Conservation (phyloP, 2,329 filamentous ascomycete species). For the Colletotrichum australisinense region DNA sequence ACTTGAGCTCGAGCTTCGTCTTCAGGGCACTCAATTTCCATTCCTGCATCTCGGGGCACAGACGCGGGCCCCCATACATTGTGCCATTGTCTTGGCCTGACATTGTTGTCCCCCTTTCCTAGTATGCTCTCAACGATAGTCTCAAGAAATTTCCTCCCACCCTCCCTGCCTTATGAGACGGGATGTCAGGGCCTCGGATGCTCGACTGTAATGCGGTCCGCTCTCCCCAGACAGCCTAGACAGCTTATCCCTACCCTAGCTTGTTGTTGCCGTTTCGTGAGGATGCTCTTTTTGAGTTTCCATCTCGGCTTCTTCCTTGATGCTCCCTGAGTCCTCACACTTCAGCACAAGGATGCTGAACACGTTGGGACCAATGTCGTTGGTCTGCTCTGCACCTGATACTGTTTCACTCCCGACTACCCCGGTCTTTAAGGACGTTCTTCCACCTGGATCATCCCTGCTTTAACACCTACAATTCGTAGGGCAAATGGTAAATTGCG, state of each 20-base stretch:
- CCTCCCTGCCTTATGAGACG: slow-evolving; percentile 23
- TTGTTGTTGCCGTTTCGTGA: background rate
- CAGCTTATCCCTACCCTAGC: too few species aligned
- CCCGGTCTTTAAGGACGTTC: background rate
- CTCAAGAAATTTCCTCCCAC: background rate
- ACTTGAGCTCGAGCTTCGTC: slow-evolving; percentile 4
- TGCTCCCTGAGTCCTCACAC: background rate
- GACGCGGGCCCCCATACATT: background rate
- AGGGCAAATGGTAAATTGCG: background rate
- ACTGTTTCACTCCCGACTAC: background rate
- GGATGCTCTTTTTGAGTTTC: background rate
- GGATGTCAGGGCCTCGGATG: slow-evolving; percentile 34
- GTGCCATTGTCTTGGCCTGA: background rate
- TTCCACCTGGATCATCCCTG: slow-evolving; percentile 7
- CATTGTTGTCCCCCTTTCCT: background rate
- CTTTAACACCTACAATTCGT: too few species aligned
- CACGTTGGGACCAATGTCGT: background rate
- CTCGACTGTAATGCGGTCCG: slow-evolving; percentile 12
- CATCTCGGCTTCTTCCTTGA: background rate
- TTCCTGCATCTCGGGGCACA: background rate
- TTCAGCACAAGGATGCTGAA: background rate
- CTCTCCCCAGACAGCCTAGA: background rate
- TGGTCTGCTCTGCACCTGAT: slow-evolving; percentile 8
- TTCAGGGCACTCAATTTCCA: slow-evolving; percentile 5
- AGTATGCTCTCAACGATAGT: background rate